A percentile compares a stretch with the other conserved stretches of the same genome.
phyloP scores from a whole-genome alignment of 2,329 filamentous ascomycete species.

The Fusarium camptoceras region DNA sequence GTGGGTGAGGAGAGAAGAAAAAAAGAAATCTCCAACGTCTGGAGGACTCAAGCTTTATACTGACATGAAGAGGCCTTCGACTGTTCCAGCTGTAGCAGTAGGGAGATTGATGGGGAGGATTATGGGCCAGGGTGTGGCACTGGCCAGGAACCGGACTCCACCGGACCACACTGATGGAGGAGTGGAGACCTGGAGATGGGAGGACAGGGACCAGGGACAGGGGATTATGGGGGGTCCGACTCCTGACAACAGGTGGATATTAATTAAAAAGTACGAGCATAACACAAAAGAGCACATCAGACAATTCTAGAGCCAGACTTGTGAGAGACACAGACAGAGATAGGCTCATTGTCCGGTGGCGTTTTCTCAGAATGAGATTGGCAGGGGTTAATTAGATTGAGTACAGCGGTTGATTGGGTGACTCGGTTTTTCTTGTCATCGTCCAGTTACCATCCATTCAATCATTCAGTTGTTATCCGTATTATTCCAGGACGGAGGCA shows the following conservation, averaged over 20 bases:
- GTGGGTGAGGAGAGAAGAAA: constrained; percentile 60
- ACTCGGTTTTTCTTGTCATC: constrained; percentile 8
- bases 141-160: not conserved
- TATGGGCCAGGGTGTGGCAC: constrained; percentile 21
- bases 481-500: constrained; percentile 30
- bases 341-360: constrained; percentile 26
- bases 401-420: not conserved
- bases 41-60: constrained; percentile 64
- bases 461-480: constrained; percentile 4
- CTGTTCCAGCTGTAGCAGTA: constrained; percentile 12
- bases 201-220: constrained; percentile 5
- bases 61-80: constrained; percentile 27
- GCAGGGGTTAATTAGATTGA: constrained; percentile 18
- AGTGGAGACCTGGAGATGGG: constrained; percentile 20
- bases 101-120: constrained; percentile 37
- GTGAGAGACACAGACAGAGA: constrained; percentile 28
- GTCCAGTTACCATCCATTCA: constrained; percentile 7
- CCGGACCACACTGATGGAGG: constrained; percentile 11
- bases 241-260: constrained; percentile 11
- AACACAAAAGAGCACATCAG: constrained; percentile 7
- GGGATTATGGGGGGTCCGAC: constrained; percentile 8
- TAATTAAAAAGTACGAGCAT: constrained; percentile 28
- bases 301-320: not conserved
- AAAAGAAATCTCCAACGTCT: constrained; percentile 50
- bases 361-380: constrained; percentile 20